These are phyloP conservation scores for Nakataea oryzae DNA, from an alignment of 2,329 filamentous ascomycete genomes.

Conservation along the genomic window DNA sequence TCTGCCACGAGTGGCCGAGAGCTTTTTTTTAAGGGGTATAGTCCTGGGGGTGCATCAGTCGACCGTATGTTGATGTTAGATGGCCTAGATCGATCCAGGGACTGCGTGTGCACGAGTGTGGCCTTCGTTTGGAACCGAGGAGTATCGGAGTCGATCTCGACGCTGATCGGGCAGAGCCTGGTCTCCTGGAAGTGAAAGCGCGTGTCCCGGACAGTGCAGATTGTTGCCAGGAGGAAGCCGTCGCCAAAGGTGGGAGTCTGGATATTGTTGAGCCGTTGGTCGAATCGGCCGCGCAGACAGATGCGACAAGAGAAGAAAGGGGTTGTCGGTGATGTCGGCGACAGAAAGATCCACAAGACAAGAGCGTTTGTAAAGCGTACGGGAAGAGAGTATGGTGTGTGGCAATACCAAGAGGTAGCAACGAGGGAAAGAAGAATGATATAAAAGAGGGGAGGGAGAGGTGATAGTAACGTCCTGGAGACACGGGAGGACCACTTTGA, in stretches of 20 bases:
- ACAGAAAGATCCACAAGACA: not conserved
- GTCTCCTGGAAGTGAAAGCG: not conserved
- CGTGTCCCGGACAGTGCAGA: not conserved
- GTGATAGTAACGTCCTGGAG: not conserved
- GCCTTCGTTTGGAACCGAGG: not conserved
- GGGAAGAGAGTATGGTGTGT: not conserved
- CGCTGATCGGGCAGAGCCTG: not conserved
- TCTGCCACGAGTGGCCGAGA: no score
- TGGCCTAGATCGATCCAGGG: not conserved
- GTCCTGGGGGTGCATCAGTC: not conserved
- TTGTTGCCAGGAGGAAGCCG: not conserved
- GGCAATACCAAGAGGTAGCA: not conserved
- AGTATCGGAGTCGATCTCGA: not conserved
- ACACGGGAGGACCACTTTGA: not conserved
- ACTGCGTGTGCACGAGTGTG: not conserved
- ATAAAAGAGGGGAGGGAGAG: constrained; percentile 1
- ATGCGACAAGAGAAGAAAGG: not conserved
- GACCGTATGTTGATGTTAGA: not conserved
- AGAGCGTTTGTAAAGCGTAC: not conserved
- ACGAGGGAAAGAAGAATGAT: not conserved
- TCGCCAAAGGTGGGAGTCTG: not conserved
- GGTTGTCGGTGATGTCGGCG: not conserved
- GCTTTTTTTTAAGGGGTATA: not conserved
- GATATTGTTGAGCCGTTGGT: not conserved
- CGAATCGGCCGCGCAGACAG: not conserved